These are phyloP conservation scores for Pythium grandisporangium DNA, from an alignment of 352 stramenopile species.

Conservation along the genomic window DNA sequence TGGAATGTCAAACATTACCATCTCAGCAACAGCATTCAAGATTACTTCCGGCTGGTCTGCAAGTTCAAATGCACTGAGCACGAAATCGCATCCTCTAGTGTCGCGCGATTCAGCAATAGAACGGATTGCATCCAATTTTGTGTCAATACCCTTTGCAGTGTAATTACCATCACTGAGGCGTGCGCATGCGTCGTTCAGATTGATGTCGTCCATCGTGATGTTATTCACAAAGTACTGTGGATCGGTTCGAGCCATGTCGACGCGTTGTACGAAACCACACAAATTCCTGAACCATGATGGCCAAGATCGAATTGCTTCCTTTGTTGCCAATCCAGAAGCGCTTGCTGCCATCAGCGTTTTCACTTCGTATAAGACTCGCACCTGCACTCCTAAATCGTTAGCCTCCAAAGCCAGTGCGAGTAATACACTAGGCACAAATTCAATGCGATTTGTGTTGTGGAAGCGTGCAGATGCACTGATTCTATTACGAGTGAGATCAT, in stretches of 20 bases:
- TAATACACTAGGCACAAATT: constrained; percentile 47
- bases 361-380: constrained; percentile 44
- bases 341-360: constrained; percentile 28
- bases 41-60: constrained; percentile 23
- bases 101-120: constrained; percentile 33
- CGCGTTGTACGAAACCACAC: too few relatives aligned
- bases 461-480: constrained; percentile 16
- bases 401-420: constrained; percentile 33
- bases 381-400: constrained; percentile 43
- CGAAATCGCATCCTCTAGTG: constrained; percentile 36
- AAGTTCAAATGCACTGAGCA: constrained; percentile 46
- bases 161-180: constrained; percentile 43
- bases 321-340: constrained; percentile 33
- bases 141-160: constrained; percentile 17
- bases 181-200: constrained; percentile 44
- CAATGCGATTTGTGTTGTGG: constrained; percentile 38
- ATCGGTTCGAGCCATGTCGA: too few relatives aligned
- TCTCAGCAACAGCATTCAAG: constrained; percentile 35
- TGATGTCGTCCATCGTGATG: too few relatives aligned
- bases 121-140: constrained; percentile 49
- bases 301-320: constrained; percentile 70
- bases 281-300: constrained; percentile 55
- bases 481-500: too few relatives aligned
- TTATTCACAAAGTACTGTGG: too few relatives aligned
- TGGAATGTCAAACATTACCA: constrained; percentile 41